phyloP scores from a whole-genome alignment of 306 rosid species.

The Parietaria judaica region DNA sequence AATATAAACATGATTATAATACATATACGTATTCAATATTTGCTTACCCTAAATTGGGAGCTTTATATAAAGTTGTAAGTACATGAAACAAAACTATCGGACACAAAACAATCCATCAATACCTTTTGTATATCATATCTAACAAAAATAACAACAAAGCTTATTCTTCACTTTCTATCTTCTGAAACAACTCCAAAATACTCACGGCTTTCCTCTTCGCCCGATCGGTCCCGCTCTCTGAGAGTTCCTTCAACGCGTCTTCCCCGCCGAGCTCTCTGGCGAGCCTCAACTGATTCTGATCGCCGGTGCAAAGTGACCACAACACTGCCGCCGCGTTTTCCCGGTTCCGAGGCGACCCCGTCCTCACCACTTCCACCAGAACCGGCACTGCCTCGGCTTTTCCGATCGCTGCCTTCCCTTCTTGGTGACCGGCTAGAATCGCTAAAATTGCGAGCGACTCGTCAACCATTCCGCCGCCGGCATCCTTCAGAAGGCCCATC shows the following conservation, averaged over 20 bases:
- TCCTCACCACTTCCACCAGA: slow-evolving; percentile 74
- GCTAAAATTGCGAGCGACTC: slow-evolving; percentile 94
- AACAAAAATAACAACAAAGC: no score
- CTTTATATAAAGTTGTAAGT: no score
- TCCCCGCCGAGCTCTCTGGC: slow-evolving; percentile 80
- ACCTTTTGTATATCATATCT: no score
- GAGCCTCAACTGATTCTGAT: slow-evolving; percentile 50
- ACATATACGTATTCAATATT: no score
- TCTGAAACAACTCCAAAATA: slow-evolving; percentile 58
- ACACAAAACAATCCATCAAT: no score
- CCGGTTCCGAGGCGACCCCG: slow-evolving; percentile 89
- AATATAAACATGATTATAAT: no score
- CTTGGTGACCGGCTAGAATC: slow-evolving; percentile 77
- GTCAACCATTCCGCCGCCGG: slow-evolving; percentile 95
- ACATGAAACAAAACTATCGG: no score
- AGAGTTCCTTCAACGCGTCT: slow-evolving; percentile 62
- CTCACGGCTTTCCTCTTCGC: slow-evolving; percentile 90
- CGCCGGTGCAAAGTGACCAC: slow-evolving; percentile 78
- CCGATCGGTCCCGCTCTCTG: slow-evolving; percentile 91
- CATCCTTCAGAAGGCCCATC: slow-evolving; percentile 65
- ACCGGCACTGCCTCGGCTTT: slow-evolving; percentile 61
- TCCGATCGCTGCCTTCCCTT: slow-evolving; percentile 67
- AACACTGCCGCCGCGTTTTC: slow-evolving; percentile 85
- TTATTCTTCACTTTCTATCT: slow-evolving; percentile 28
- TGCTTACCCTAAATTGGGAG: no score